Evolutionary conservation across 768 basidiomycete genomes (phyloP).

Genomic region (Pleurotus cornucopiae): DNA sequence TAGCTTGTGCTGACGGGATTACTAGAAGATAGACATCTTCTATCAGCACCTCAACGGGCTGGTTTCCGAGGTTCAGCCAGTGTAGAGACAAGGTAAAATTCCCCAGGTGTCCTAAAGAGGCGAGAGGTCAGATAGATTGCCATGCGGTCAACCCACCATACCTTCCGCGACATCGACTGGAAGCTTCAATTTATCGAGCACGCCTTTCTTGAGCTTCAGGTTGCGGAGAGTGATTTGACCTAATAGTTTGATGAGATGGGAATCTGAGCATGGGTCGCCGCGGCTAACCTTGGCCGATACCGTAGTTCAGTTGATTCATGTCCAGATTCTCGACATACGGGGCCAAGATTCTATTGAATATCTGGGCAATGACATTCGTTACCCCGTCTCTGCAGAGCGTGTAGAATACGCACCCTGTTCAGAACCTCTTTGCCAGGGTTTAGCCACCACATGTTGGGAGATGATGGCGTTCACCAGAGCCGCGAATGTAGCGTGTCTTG

Average conservation of each 20-base stretch:
- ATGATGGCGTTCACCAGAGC: background rate
- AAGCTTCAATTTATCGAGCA: constrained; percentile 90
- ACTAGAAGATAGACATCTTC: constrained; percentile 96
- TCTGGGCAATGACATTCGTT: constrained; percentile 24
- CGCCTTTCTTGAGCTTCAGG: constrained; percentile 86
- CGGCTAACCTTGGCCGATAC: constrained; percentile 73
- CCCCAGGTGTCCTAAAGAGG: constrained; percentile 68
- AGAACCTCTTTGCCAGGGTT: constrained; percentile 84
- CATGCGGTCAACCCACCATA: constrained; percentile 19
- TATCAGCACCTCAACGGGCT: constrained; percentile 86
- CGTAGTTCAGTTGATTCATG: constrained; percentile 91
- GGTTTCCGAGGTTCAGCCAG: constrained; percentile 86
- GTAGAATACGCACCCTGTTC: constrained; percentile 55
- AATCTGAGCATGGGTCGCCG: background rate
- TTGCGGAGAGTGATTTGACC: constrained; percentile 77
- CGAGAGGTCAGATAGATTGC: background rate
- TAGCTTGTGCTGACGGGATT: constrained; percentile 69
- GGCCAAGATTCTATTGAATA: constrained; percentile 88
- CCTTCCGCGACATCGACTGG: constrained; percentile 96
- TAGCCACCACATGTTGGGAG: constrained; percentile 70
- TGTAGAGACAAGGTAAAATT: constrained; percentile 82
- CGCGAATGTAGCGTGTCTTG: no score
- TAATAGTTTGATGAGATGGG: constrained; percentile 19
- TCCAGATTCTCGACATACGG: constrained; percentile 97
- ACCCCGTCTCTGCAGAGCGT: background rate